Evolutionary conservation across 345 rosid species (phyloP), one percentile per base, ranked within the genome.

Genomic region (Hevea brasiliensis): DNA sequence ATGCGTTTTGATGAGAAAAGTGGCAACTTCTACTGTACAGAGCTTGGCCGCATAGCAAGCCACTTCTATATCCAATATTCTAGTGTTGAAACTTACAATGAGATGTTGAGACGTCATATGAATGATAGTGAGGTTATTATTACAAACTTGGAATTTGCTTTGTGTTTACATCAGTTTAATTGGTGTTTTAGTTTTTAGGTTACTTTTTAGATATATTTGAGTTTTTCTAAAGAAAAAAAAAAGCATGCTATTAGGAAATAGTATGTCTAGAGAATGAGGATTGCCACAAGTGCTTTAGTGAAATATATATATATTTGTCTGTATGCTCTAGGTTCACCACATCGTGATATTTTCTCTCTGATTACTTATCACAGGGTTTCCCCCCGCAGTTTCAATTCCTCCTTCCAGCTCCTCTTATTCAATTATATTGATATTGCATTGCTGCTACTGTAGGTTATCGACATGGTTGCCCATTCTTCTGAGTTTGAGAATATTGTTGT

Each of bases 1-100:
- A 94, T 94, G 98, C 87, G 97, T 71, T 94, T 94, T 81, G 95
- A 94, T 82, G 98, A 94, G 83, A 94, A 94, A 86, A 92, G 95
- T 87, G 98, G 97, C 78, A 94, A 94, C 72, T 94, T 92, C 77
- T 92, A 92, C 74, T 94, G 98, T 67, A 94, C 97, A 24, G 98
- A 94, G 82, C 97, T 94, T 79, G 98, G 98, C 63, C 97, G 98
- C 66, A 93, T 94, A 83, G 97, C 98, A 45, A 94, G 98, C 84
- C 97, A 94, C 86, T 94, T 94, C 77, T 94, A 94, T 74, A 94
- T 94, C 72, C 97, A 94, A 62, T 94, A 94, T 83, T 89, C 98
- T 58, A 94, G 97, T 78, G 98, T 94, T 55, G 97, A 94, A 87
- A 94, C 97, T 41, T 94, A 94, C 89, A 94, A 94, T 45, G 97